Base-by-base conservation (phyloP, 2,329 filamentous ascomycete species). In the Plectosphaerella sp. region DNA sequence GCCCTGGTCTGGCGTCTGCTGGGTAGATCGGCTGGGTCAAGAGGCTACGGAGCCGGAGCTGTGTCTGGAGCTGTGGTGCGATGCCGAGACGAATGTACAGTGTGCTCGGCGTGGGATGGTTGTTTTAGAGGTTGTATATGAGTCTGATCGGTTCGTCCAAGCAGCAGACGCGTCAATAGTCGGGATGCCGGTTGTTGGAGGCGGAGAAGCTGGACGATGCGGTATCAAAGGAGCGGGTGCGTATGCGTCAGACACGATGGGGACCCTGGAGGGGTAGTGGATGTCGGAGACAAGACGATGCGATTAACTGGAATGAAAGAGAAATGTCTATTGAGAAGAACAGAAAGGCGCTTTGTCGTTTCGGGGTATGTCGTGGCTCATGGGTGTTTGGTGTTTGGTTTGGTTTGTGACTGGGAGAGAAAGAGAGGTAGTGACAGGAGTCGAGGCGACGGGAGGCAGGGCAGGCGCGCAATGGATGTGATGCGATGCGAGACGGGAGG, bases 1-100 rank as follows among this genome's bases (percentile, higher is more conserved):
- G 22, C 48, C 48, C 48, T 43, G 48, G 48, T 42, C 48, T 49
- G 48, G 48, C 37, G 48, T 49, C 47, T 48, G 33, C 36, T 16
- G 33, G 20, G 12, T 12, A 20, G 9, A 18, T 16, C 47, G 28
- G 35, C 11, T 20, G 15, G 20, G 33, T 12, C 33, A 25, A n/a
- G n/a, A n/a, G n/a, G n/a, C n/a, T n/a, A n/a, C n/a, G n/a, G n/a
- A n/a, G n/a, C n/a, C n/a, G n/a, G n/a, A n/a, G n/a, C n/a, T n/a
- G n/a, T n/a, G n/a, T n/a, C n/a, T n/a, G n/a, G n/a, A n/a, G n/a
- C n/a, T n/a, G n/a, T n/a, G n/a, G n/a, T n/a, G n/a, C n/a, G 18
- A n/a, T n/a, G 47, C n/a, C 22, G 28, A 11, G 20, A 36, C 4
- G 33, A n/a, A 36, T 37, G 14, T 33, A 12, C 14, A 20, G 35